A percentile compares a stretch with the other conserved stretches of the same genome.
Conservation (phyloP, 139 green algal genomes). For the Mesostigma viride region DNA sequence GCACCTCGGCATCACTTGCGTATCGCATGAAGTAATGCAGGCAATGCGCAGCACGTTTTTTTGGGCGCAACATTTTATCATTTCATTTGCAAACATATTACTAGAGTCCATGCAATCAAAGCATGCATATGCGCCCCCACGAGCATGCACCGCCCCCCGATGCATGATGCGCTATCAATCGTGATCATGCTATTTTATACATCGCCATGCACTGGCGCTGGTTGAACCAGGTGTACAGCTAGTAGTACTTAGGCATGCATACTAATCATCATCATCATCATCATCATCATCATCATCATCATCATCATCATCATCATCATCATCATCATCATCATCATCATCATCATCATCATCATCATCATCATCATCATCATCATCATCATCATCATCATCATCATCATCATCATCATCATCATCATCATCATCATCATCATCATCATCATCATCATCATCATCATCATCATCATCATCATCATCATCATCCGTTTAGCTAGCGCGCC, state of each 20-base stretch:
- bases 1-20: no score
- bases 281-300: not conserved
- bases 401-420: not conserved
- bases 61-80: no score
- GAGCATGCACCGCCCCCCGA: conserved; percentile 25
- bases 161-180: conserved; percentile 11
- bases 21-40: no score
- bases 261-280: not conserved
- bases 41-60: no score
- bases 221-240: not conserved
- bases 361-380: not conserved
- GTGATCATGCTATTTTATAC: no score
- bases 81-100: no score
- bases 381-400: not conserved
- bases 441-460: no score
- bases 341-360: not conserved
- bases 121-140: no score
- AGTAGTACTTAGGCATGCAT: not conserved
- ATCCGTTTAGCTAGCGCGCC: no score
- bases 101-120: no score
- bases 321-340: not conserved
- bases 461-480: no score
- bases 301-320: not conserved
- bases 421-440: not conserved
- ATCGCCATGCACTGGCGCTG: not conserved